Conservation (phyloP, 345 rosid genomes). For the Mallotus nudiflorus region DNA sequence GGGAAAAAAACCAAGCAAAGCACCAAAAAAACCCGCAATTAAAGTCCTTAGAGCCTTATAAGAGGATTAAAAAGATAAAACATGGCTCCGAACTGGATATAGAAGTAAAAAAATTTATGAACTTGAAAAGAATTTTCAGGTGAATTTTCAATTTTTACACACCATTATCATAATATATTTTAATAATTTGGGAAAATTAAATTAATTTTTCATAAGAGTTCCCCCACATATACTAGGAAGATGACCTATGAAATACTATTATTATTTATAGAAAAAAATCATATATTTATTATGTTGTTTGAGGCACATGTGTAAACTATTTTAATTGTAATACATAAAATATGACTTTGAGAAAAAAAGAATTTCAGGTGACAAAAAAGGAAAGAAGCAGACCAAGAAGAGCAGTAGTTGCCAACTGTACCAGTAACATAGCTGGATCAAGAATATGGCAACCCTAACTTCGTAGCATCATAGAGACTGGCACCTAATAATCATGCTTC, state of each 20-base stretch:
- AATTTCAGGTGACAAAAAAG: conserved; percentile 47
- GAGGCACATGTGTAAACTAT: not conserved
- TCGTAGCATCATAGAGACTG: conserved; percentile 79
- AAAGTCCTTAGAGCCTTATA: conserved; percentile 24
- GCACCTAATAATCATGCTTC: conserved; percentile 41
- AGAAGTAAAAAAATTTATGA: conserved; percentile 39
- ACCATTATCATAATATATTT: too few species aligned
- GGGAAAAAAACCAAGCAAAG: conserved; percentile 70
- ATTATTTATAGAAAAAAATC: too few species aligned
- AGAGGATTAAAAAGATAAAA: conserved; percentile 17
- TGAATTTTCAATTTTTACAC: conserved; percentile 16
- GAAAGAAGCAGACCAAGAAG: conserved; percentile 54
- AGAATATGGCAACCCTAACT: conserved; percentile 93
- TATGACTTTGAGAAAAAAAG: not conserved
- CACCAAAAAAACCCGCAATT: conserved; percentile 36
- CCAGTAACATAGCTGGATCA: conserved; percentile 37
- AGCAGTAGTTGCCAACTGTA: conserved; percentile 39
- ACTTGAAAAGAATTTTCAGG: conserved; percentile 45
- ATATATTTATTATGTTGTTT: not conserved
- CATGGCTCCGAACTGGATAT: conserved; percentile 21
- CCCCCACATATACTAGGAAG: too few species aligned
- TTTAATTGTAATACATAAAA: not conserved
- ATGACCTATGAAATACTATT: too few species aligned
- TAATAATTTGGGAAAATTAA: too few species aligned
- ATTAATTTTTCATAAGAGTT: too few species aligned